Base-by-base conservation (phyloP, 441 rosid genomes). In the Pelargonium cotyledonis region DNA sequence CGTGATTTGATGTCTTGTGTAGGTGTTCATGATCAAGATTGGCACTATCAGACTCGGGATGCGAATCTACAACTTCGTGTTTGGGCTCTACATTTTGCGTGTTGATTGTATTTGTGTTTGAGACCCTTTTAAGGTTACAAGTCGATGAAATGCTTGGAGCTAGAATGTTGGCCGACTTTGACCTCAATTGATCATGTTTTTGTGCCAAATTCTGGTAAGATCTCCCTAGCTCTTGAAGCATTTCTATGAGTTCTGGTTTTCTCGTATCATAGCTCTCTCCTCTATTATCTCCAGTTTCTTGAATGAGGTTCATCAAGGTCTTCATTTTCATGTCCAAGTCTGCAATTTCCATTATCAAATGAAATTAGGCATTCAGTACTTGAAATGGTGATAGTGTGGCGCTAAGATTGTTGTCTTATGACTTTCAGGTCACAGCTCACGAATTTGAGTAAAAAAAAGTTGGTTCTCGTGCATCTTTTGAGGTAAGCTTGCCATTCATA, bases 271-370 rank as follows among this genome's bases (percentile, higher is more conserved):
- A 53, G 47, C 63, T 70, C 29, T 69, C 73, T 18, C 21, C 63
- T 61, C 64, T 70, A 12, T 46, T 18, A 4, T 11, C 53, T 0
- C 65, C 49, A 44, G 75, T 70, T 49, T 71, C 71, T 71, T 46
- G 77, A 70, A 74, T 15, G 46, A 82, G 72, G 71, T 31, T 73
- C 74, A 55, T 62, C 66, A 78, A 68, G 49, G 70, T 70, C 49
- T 68, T 68, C 75, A 76, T 74, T 44, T 81, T 80, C 66, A 46
- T 67, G n/a, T 78, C 76, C 18, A 75, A 63, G 14, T 81, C 89
- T 85, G 85, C 78, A 74, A 43, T 65, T 1, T 8, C 12, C 44
- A n/a, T 14, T 14, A 23, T 0, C 26, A 23, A 23, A 23, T 49
- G 57, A 49, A 16, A 14, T 49, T n/a, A 49, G 7, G 18, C 57